phyloP scores from a whole-genome alignment of 306 rosid species.

The Lathyrus oleraceus region DNA sequence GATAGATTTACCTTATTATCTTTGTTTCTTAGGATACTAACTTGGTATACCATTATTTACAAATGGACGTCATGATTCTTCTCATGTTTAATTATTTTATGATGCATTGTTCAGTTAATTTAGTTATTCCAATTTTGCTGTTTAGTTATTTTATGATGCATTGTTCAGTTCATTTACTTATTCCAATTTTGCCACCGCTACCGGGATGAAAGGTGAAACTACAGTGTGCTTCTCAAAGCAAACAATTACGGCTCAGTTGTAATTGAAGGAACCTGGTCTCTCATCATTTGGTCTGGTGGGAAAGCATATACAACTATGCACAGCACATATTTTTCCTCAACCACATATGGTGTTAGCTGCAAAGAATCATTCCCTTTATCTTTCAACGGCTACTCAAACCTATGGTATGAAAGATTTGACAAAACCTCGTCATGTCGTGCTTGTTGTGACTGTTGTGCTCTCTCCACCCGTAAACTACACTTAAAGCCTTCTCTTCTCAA shows the following conservation, averaged over 20 bases:
- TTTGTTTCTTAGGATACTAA: no score
- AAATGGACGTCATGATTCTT: neutral
- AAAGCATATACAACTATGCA: conserved; percentile 43
- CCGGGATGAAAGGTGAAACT: conserved; percentile 21
- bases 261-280: conserved; percentile 8
- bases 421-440: conserved; percentile 54
- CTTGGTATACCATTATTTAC: no score
- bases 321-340: conserved; percentile 59
- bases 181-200: conserved; percentile 29
- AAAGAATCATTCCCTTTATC: conserved; percentile 55
- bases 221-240: conserved; percentile 2
- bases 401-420: conserved; percentile 54
- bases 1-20: neutral
- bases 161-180: conserved; percentile 18
- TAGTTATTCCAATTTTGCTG: conserved; percentile 31
- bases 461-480: conserved; percentile 50
- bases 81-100: conserved; percentile 7
- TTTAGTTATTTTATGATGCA: conserved; percentile 7
- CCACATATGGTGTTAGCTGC: conserved; percentile 54
- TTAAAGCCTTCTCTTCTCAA: conserved; percentile 44
- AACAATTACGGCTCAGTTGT: conserved; percentile 10
- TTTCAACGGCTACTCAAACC: conserved; percentile 61
- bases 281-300: conserved; percentile 27
- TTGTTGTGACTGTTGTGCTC: conserved; percentile 54
- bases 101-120: conserved; percentile 22